Conservation (phyloP, 1,139 yeast genomes). For the Candida glucosophila region DNA sequence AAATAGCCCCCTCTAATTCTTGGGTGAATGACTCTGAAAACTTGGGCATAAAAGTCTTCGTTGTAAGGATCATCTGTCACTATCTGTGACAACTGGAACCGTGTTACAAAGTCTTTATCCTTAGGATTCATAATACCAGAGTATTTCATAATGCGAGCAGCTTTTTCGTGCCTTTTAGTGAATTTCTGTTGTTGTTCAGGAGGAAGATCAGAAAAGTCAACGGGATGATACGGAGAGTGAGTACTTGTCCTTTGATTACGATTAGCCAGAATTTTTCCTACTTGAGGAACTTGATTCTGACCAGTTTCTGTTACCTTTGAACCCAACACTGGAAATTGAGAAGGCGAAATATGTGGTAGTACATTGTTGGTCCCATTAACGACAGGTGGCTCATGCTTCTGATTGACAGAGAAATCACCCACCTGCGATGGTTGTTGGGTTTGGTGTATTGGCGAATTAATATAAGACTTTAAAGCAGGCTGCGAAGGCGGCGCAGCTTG, state of each 20-base stretch:
- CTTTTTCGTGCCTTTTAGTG: conserved; percentile 69
- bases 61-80: conserved; percentile 96
- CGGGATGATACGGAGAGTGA: conserved; percentile 10
- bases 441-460: too few species aligned
- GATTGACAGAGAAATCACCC: background rate
- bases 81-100: conserved; percentile 90
- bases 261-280: too few species aligned
- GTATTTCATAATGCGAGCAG: conserved; percentile 68
- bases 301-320: conserved; percentile 24
- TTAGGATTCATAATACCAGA: conserved; percentile 95
- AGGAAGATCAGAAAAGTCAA: conserved; percentile 16
- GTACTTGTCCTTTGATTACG: conserved; percentile 3
- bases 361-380: background rate
- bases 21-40: conserved; percentile 74
- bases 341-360: conserved; percentile 2
- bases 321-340: conserved; percentile 42
- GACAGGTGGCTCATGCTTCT: too few species aligned
- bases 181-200: conserved; percentile 47
- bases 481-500: conserved; percentile 10
- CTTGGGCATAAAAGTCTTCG: conserved; percentile 95
- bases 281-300: conserved; percentile 5
- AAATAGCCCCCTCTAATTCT: conserved; percentile 39
- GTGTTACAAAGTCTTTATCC: conserved; percentile 90
- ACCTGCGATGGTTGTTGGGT: conserved; percentile 2
- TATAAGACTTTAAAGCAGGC: conserved; percentile 5